Evolutionary conservation across 805 yeast species (phyloP), one percentile per base, ranked within the genome.

Genomic region (Candida sphagnicola): DNA sequence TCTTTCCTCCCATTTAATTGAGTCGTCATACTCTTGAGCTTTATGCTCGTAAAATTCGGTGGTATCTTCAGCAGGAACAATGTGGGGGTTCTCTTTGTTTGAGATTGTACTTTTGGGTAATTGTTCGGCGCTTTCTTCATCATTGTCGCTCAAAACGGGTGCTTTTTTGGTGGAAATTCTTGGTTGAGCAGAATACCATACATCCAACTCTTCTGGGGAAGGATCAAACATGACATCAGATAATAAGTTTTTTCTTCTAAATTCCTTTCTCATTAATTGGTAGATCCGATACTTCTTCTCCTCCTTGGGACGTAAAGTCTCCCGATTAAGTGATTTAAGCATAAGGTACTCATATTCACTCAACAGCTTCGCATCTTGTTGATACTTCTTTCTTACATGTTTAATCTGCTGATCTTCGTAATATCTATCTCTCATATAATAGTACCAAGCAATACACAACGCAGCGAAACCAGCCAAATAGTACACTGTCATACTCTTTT

Each of bases 21-120:
- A 90, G 28, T 71, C 68, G 56, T 91, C 99, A 57, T 91, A 91
- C 4, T 77, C 83, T 12, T 66, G 74, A 0, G 98, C 98, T 47
- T 85, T 77, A 2, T 62, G 62, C 48, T 91, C 90, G 56, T 84
- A 88, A 53, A 85, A 82, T 8, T 68, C 72, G 1, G 95, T 86
- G 6, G 96, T 84, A 56, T 91, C 96, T 51, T 78, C 75, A 1
- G 95, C 73, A 4, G 84, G 82, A 35, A 82, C 70, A 30, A 86
- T 78, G 37, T 51, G 38, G 4, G 67, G 62, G 34, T 70, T 64
- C 18, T 63, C 61, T 23, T 57, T 56, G 30, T 62, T 77, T 31
- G 70, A 52, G 62, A 56, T 8, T 54, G 48, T 16, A 52, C 57
- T 11, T 40, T 12, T 19, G 42, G 48, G 34, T 37, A 12, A 30